Conservation (phyloP, 345 rosid species). For the Eucalyptus leucophloia region DNA sequence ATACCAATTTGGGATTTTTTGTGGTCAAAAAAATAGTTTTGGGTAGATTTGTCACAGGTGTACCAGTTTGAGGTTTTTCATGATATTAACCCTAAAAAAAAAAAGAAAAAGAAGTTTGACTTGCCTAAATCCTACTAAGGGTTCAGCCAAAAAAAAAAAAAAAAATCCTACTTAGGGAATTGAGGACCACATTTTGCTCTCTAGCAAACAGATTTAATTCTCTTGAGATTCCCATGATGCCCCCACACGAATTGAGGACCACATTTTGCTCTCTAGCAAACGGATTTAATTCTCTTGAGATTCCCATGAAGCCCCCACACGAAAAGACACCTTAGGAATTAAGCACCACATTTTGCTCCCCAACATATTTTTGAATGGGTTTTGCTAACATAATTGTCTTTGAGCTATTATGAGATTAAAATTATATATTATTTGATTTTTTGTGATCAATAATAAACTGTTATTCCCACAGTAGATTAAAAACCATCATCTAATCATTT, state of each 20-base stretch:
- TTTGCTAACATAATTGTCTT: no score
- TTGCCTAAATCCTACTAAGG: not conserved
- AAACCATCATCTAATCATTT: no score
- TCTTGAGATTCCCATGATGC: not conserved
- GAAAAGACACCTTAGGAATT: not conserved
- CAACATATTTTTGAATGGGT: not conserved
- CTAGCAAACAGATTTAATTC: not conserved
- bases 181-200: not conserved
- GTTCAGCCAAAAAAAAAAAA: no score
- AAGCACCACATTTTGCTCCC: not conserved
- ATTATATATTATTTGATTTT: no score
- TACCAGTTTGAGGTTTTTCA: no score
- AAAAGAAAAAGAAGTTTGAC: not conserved
- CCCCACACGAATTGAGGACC: not conserved
- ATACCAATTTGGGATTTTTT: no score
- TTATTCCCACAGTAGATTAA: no score
- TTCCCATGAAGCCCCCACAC: not conserved
- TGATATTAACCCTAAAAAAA: no score
- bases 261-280: not conserved
- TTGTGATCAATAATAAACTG: no score
- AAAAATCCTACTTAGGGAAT: not conserved
- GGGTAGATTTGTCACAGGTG: no score
- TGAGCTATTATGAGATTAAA: no score
- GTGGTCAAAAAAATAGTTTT: no score
- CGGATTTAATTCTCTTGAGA: not conserved